Conservation (phyloP, 1,284 basidiomycete genomes). For the Apiotrichum sp. region DNA sequence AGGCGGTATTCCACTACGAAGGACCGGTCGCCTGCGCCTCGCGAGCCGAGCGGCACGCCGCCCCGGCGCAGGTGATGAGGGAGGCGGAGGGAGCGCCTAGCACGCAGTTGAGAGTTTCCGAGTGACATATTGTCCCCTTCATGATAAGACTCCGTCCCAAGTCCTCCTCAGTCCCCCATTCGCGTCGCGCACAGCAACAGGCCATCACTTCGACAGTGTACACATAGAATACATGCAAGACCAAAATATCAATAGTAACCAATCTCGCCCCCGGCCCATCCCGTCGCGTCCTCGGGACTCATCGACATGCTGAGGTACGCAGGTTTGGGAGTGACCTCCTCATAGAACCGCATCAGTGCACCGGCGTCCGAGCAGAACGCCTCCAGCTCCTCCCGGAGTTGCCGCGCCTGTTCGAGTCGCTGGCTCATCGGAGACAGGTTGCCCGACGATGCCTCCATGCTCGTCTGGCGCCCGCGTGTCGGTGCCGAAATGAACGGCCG, state of each 20-base stretch:
- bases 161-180: too few relatives aligned
- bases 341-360: slow-evolving; percentile 61
- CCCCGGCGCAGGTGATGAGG: neutral
- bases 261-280: slow-evolving; percentile 1
- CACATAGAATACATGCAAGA: slow-evolving; percentile 4
- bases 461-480: slow-evolving; percentile 17
- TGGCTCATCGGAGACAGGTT: slow-evolving; percentile 21
- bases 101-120: too few relatives aligned
- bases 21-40: slow-evolving; percentile 1
- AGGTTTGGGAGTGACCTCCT: slow-evolving; percentile 56
- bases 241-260: neutral
- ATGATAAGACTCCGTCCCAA: too few relatives aligned
- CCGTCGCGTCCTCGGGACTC: slow-evolving; percentile 1
- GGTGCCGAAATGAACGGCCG: slow-evolving; percentile 53
- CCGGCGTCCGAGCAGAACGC: slow-evolving; percentile 61
- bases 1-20: neutral
- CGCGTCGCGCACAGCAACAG: neutral
- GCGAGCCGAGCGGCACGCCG: neutral
- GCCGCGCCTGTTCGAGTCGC: slow-evolving; percentile 38
- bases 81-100: too few relatives aligned
- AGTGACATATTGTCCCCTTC: too few relatives aligned
- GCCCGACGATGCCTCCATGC: slow-evolving; percentile 15
- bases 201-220: neutral
- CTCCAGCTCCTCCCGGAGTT: slow-evolving; percentile 54
- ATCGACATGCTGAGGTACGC: slow-evolving; percentile 2